Evolutionary conservation across 305 asterid genomes (phyloP), one percentile per base, ranked within the genome.

Genomic region (Fraxinus dipetala): DNA sequence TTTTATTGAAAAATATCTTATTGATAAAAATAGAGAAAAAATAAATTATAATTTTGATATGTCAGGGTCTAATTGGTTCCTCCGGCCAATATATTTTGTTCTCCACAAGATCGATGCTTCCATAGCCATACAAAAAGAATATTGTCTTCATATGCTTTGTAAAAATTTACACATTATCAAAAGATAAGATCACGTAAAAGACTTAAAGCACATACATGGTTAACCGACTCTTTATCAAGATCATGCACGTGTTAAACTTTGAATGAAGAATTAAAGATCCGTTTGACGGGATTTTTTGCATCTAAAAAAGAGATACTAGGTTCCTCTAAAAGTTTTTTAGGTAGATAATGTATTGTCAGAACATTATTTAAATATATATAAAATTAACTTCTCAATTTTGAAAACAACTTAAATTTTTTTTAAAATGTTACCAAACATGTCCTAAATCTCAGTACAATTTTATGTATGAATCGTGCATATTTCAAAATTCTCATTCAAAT

Each of bases 401-500:
- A 1, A 3, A 48, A 3, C 0, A 14, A 1, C 4, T 13, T 45
- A 13, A 13, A 4, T 14, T 6, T 48, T 48, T 45, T 13, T 45
- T 2, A 45, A 45, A 13, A 0, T 45, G 6, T 0, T 4, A 3
- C 6, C 59, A 48, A 48, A 48, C 20, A 3, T 0, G 20, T 48
- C 59, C 56, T 48, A 45, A 2, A 54, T 54, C 0, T 2, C 26
- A 0, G 48, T 22, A 7, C 16, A 63, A 6, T 22, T 51, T 14
- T 51, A 51, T 20, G 26, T 22, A 9, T 63, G 5, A 20, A 2
- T 5, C 0, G 20, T 14, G 3, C 5, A 9, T 6, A 26, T 22
- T 22, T 35, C 72, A 65, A 67, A 70, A 59, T 69, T 92, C 87
- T 79, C 85, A 84, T 67, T 86, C 91, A 84, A 79, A 72, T 11